Evolutionary conservation across 2,329 filamentous ascomycete genomes (phyloP).

Genomic region (Shiraia sp.): DNA sequence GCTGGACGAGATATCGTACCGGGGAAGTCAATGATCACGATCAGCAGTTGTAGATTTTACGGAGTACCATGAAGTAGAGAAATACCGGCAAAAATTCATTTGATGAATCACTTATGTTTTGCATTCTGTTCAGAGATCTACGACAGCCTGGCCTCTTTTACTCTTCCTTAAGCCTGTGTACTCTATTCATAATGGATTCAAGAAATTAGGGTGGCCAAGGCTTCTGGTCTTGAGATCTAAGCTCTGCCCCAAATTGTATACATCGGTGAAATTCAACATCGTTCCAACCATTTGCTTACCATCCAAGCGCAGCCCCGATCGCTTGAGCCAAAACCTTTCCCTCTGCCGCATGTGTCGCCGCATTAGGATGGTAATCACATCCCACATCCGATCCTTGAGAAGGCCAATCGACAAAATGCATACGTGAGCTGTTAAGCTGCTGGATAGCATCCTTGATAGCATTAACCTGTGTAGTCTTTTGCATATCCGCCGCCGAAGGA

Average conservation of each 20-base stretch:
- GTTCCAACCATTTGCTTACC: constrained; percentile 10
- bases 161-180: no score
- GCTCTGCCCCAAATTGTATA: no score
- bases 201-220: no score
- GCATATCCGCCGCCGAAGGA: constrained; percentile 42
- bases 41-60: no score
- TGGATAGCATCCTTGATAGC: constrained; percentile 42
- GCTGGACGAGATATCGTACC: no score
- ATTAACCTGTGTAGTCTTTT: constrained; percentile 44
- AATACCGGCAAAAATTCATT: no score
- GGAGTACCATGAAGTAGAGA: no score
- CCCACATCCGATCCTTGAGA: constrained; percentile 47
- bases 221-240: no score
- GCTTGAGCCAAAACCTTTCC: constrained; percentile 29
- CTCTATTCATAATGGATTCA: no score
- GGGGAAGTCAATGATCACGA: no score
- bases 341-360: constrained; percentile 42
- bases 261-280: background rate
- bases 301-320: constrained; percentile 18
- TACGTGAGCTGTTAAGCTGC: constrained; percentile 34
- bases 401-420: constrained; percentile 50
- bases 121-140: no score
- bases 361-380: constrained; percentile 51
- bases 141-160: no score
- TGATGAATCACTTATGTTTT: background rate